Conservation (phyloP, 2,329 filamentous ascomycete species). For the Coniochaeta sp. region DNA sequence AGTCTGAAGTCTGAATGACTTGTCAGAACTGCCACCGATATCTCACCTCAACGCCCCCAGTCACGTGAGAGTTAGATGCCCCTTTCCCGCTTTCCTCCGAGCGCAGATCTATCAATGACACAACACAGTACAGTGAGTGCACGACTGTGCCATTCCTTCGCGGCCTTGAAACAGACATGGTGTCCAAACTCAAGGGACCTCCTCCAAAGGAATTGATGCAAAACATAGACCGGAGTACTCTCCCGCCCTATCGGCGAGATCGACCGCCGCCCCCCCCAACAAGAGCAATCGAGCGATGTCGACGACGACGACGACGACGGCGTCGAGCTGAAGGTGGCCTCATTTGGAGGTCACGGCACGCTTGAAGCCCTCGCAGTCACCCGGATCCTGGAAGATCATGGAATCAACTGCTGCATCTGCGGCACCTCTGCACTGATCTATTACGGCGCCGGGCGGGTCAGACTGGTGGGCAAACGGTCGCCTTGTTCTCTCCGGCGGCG, state of each 20-base stretch:
- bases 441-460: background rate
- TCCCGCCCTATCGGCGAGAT: background rate
- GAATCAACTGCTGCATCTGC: background rate
- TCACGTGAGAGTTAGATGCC: too few species aligned
- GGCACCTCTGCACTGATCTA: background rate
- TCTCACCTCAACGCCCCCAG: too few species aligned
- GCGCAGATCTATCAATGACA: too few species aligned
- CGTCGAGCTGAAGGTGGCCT: background rate
- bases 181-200: background rate
- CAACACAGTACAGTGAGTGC: too few species aligned
- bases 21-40: too few species aligned
- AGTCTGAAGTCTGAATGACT: too few species aligned
- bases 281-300: background rate
- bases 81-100: too few species aligned
- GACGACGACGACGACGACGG: background rate
- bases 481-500: background rate
- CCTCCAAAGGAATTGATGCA: background rate
- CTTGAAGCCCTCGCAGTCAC: background rate
- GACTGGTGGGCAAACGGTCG: background rate
- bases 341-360: background rate
- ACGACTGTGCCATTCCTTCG: too few species aligned
- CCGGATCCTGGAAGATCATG: background rate
- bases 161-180: too few species aligned
- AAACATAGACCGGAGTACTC: background rate
- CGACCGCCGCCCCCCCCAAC: background rate